Conservation (phyloP, 176 grass and related monocot genomes). For the Ensete glaucum region DNA sequence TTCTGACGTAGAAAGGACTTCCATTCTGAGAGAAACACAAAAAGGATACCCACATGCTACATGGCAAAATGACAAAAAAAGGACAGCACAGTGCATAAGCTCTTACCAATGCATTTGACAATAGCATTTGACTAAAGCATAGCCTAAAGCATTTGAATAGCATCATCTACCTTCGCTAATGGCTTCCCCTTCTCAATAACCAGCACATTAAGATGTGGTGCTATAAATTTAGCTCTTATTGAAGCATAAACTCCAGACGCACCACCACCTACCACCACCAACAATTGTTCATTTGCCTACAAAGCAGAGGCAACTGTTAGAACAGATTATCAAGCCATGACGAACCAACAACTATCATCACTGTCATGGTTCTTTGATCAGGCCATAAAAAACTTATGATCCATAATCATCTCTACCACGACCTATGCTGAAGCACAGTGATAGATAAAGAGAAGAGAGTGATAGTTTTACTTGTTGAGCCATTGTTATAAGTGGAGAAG, state of each 20-base stretch:
- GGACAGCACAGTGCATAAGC: not conserved
- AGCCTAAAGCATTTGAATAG: not conserved
- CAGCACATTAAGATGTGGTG: conserved; percentile 56
- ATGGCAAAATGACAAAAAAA: not conserved
- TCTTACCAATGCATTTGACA: not conserved
- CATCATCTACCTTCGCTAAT: conserved; percentile 50
- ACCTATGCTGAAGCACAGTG: too few relatives aligned
- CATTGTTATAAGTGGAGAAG: conserved; percentile 1
- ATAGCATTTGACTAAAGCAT: too few relatives aligned
- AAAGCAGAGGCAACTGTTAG: not conserved
- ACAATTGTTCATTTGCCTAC: conserved; percentile 23
- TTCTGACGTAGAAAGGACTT: not conserved
- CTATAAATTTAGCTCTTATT: conserved; percentile 60
- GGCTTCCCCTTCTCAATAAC: conserved; percentile 81
- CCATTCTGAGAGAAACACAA: not conserved
- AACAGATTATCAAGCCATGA: too few relatives aligned
- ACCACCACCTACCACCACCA: conserved; percentile 80
- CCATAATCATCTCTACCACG: not conserved
- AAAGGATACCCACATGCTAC: not conserved
- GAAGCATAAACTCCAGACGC: conserved; percentile 86
- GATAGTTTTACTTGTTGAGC: conserved; percentile 21
- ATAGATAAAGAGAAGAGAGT: not conserved
- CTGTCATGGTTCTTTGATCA: too few relatives aligned
- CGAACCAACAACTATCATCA: too few relatives aligned
- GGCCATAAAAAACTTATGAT: not conserved